Base-by-base conservation (phyloP, 768 basidiomycete species). In the Lactarius tabidus region DNA sequence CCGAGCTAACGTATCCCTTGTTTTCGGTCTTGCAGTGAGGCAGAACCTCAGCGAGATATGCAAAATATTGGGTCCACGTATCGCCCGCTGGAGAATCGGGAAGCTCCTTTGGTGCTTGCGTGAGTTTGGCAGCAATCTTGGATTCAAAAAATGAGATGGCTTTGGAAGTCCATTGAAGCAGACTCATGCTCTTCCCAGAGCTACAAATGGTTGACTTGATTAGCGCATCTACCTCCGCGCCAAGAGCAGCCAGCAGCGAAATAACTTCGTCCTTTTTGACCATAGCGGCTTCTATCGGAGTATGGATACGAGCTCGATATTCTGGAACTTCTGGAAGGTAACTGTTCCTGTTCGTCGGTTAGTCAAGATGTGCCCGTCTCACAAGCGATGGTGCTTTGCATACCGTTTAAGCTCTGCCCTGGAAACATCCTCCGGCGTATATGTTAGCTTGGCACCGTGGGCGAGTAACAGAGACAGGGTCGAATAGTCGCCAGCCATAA, bases 221-320 rank as follows among this genome's bases (percentile, higher is more conserved):
- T 17, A 43, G 59, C 7, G 62, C 15, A 17, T 74, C 70, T 57
- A 70, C 63, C 6, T 73, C 68, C 1, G 73, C 75, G 20, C 74
- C 76, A 2, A 75, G 65, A 1, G 69, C 66, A 18, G 72, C 63
- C 18, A 77, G 66, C 26, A 76, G 68, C 15, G 69, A 59, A 10
- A 74, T 64, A 23, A 73, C 66, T n/a, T 75, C 69, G 60, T 71
- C 74, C 31, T 63, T 60, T 28, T 52, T 54, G 6, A 26, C 31
- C 18, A 77, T n/a, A 15, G 76, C 72, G 2, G 65, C 67, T 57
- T 75, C 77, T 0, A 75, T 45, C 1, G 77, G 76, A 43, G 60
- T 48, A 23, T 53, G 10, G 12, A 70, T 29, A 55, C 41, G 53
- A 26, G n/a, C 55, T 2, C 29, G 28, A 26, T 51, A 53, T 57